Evolutionary conservation across 306 rosid species (phyloP), one percentile per base, ranked within the genome.

Genomic region (Betula pendula): DNA sequence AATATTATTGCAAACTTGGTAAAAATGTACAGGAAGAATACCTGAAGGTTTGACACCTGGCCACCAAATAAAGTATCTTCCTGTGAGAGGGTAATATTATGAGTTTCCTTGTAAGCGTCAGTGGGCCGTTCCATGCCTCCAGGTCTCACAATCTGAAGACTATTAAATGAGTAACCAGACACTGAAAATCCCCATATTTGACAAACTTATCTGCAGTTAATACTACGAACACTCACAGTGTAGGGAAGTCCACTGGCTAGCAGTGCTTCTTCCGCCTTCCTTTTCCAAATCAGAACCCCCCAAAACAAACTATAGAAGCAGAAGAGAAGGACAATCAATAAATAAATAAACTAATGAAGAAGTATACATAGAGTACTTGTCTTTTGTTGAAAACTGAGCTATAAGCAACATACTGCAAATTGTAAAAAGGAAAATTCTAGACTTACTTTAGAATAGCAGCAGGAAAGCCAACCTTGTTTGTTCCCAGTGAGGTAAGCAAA

Each of bases 81-180:
- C 0, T 43, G 86, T 31, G 98, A 89, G 80, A 95, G 87, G 68
- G 96, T 85, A 71, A 87, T 73, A 56, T 95, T 95, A 82, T 95
- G 98, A 72, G 98, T 95, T 81, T 92, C 96, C 91, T 92, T 95
- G 96, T 76, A 95, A 47, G 97, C 74, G 83, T 95, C 98, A n/a
- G 98, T 95, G 24, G 98, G 98, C 72, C 98, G 81, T 82, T 95
- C 98, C 98, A 95, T 92, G 66, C 98, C 98, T 48, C 98, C 98
- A 9, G 98, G 98, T 84, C 98, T 90, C 86, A 95, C 97, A 77
- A 95, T 92, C 98, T 95, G 96, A 82, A 82, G 38, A 69, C n/a
- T 74, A 76, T 75, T 40, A 69, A 31, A 24, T 56, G 38, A 73
- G 75, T 75, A 71, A 52, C 35, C 17, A 68, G 76, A 50, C 66